Evolutionary conservation across 2,329 filamentous ascomycete species (phyloP), one percentile per base, ranked within the genome.

Genomic region (Metarhizium humberi): DNA sequence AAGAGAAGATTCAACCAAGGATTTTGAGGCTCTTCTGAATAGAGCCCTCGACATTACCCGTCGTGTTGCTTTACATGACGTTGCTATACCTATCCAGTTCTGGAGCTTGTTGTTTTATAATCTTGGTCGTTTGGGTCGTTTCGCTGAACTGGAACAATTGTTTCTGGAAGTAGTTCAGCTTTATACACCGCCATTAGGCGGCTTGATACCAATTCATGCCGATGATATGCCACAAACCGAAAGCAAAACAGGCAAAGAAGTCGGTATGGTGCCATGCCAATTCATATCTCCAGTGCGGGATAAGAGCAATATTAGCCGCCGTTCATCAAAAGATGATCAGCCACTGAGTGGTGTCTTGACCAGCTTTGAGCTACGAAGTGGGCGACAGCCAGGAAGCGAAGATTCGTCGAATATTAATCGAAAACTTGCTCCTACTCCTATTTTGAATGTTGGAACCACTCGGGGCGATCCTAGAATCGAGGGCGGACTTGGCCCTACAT

Each of bases 101-200:
- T 79, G 78, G 75, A 69, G 67, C 55, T 69, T 69, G 3, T 58
- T 80, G 0, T 58, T 82, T 11, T 71, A 70, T 45, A 70, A 69
- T 45, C 69, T 80, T 3, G 72, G 75, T 2, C 72, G 73, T 2
- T 63, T 70, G n/a, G 69, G 71, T 11, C 73, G 71, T 14, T 64
- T 79, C 11, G 63, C 70, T 2, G 74, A 78, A n/a, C 61, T 81
- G 3, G 73, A 77, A 52, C 69, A 69, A 42, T 56, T 80, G 2
- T 70, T 70, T 13, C 58, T 75, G 14, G 71, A 77, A 49, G 62
- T 81, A 50, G 66, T 76, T 10, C 63, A 73, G 18, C 57, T 73
- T 45, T 75, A 76, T 59, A 59, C 61, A 29, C 62, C 61, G 55
- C 62, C 57, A n/a, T 48, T 60, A 6, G 56, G 61, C 43, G 65